These are phyloP conservation scores for Mallotus japonicus DNA, from an alignment of 441 rosid genomes.

Conservation along the genomic window DNA sequence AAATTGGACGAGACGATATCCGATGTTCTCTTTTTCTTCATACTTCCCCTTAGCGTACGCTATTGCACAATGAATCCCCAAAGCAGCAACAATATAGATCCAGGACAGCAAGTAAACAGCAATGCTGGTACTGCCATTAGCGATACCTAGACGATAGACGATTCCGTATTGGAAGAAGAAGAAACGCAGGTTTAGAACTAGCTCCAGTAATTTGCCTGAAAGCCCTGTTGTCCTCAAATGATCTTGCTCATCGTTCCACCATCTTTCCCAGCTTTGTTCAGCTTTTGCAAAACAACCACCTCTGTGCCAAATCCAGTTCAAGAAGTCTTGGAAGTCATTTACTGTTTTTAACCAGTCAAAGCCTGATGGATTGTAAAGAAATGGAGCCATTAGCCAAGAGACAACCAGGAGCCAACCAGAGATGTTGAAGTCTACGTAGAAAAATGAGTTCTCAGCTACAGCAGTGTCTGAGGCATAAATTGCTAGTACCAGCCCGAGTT, in stretches of 20 bases:
- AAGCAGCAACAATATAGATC: conserved; percentile 52
- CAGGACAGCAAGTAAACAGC: conserved; percentile 70
- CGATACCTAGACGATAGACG: conserved; percentile 73
- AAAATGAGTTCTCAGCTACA: conserved; percentile 57
- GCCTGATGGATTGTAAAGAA: conserved; percentile 84
- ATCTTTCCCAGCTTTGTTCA: conserved; percentile 92
- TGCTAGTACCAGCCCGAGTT: conserved; percentile 82
- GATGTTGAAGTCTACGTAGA: conserved; percentile 78
- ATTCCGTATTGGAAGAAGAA: conserved; percentile 91
- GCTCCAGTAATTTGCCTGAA: conserved; percentile 60
- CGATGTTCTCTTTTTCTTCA: conserved; percentile 68
- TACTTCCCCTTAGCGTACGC: conserved; percentile 66
- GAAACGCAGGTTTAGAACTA: conserved; percentile 76
- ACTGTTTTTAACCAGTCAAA: conserved; percentile 94
- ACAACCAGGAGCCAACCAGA: conserved; percentile 85
- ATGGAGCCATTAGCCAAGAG: conserved; percentile 85
- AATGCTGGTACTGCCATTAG: conserved; percentile 60
- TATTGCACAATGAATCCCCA: conserved; percentile 46
- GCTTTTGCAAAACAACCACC: conserved; percentile 70
- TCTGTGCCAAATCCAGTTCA: conserved; percentile 84
- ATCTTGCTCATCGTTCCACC: conserved; percentile 96
- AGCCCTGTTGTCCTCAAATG: conserved; percentile 74
- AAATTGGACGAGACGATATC: conserved; percentile 77
- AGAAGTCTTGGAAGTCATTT: conserved; percentile 82
- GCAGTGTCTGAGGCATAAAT: conserved; percentile 74